phyloP scores from a whole-genome alignment of 2,329 filamentous ascomycete genomes.

The Fusarium sp. region DNA sequence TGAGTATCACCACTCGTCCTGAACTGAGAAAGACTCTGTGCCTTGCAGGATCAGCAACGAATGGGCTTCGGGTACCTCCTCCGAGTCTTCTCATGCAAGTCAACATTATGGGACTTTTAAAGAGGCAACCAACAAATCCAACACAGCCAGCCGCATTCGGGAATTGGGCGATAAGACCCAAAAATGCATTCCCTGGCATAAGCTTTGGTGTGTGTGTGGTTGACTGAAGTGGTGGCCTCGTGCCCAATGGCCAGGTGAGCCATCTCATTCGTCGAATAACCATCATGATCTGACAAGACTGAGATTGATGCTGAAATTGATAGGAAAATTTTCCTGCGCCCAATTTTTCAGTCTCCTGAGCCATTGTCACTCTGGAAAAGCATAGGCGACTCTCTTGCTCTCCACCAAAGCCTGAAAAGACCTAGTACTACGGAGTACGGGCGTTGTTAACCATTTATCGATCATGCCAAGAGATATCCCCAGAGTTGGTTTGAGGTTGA shows the following conservation, averaged over 20 bases:
- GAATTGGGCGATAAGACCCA: slow-evolving; percentile 29
- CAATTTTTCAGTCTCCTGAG: slow-evolving; percentile 21
- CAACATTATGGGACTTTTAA: slow-evolving; percentile 25
- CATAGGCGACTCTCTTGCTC: slow-evolving; percentile 29
- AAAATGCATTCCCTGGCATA: slow-evolving; percentile 8
- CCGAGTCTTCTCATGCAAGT: slow-evolving; percentile 36
- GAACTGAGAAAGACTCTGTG: slow-evolving; percentile 20
- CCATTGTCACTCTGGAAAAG: slow-evolving; percentile 17
- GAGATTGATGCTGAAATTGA: slow-evolving; percentile 10
- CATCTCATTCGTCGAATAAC: slow-evolving; percentile 38
- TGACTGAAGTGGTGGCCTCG: slow-evolving; percentile 25
- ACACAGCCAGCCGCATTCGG: slow-evolving; percentile 34
- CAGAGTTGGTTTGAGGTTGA: slow-evolving; percentile 38
- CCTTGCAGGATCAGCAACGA: slow-evolving; percentile 36
- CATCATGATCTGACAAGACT: slow-evolving; percentile 44
- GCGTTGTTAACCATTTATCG: slow-evolving; percentile 29
- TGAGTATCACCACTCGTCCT: background rate
- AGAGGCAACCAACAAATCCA: slow-evolving; percentile 38
- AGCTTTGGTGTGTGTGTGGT: slow-evolving; percentile 19
- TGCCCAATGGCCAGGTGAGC: slow-evolving; percentile 34
- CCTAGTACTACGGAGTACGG: slow-evolving; percentile 18
- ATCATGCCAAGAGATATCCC: slow-evolving; percentile 50
- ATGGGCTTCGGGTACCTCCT: slow-evolving; percentile 18
- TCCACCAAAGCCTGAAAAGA: slow-evolving; percentile 25
- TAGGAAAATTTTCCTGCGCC: slow-evolving; percentile 26